Evolutionary conservation across 805 yeast species (phyloP), one percentile per base, ranked within the genome.

Genomic region (Ogataea trehalophila): DNA sequence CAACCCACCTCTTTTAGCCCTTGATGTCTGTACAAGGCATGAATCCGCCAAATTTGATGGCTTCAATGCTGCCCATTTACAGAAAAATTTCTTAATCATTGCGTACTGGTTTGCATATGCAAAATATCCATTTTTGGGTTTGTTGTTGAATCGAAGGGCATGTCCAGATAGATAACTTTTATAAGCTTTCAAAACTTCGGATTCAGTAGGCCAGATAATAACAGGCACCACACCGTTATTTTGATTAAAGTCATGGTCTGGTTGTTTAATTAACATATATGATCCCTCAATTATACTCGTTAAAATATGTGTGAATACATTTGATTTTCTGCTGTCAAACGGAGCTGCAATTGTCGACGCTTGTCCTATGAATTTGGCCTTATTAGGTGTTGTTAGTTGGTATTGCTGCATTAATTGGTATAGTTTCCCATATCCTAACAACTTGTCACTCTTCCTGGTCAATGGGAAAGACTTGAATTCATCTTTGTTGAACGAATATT

Each of bases 271-370:
- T 7, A 67, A 43, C 5, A 56, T 46, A 4, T 53, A 44, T 16
- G 60, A 54, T 8, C 65, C 66, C 26, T 71, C 70, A 17, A 72
- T 62, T 33, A 76, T 55, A 5, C 81, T 80, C 22, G 76, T 69
- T 7, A 79, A 54, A 6, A 78, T 44, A 54, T 79, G 80, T 0
- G 79, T 64, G 52, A 75, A 73, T 1, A 76, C 61, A 26, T 79
- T 77, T 17, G 65, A 50, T 23, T 47, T 47, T 42, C 52, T 49
- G 6, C 48, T 44, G 46, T 60, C 65, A 47, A 65, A 69, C 0
- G 83, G 80, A 5, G 71, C 72, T 1, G 81, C 73, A 15, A 79
- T 74, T 0, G 81, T 70, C 0, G 82, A 73, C 0, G 65, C 68
- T 58, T 77, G 81, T 0, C 78, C 69, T 4, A 77, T 50, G 6